Conservation (phyloP, 1,284 basidiomycete genomes). For the Fomitopsis betulina region DNA sequence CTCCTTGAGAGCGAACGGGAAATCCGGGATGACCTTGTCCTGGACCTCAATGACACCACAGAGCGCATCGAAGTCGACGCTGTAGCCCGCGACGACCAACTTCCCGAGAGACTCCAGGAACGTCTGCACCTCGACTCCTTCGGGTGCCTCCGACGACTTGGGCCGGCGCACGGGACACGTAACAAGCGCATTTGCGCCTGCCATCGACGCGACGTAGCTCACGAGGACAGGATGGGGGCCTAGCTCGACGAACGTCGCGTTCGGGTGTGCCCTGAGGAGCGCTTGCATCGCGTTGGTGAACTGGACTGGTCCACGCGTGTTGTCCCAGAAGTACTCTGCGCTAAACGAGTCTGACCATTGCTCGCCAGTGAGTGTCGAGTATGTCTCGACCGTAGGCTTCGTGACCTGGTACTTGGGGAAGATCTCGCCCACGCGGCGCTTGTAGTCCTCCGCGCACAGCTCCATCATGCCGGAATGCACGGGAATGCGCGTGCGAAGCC, state of each 20-base stretch:
- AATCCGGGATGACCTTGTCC: conserved; percentile 4
- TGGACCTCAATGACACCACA: not conserved
- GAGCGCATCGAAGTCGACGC: conserved; percentile 16
- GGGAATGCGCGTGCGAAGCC: conserved; percentile 27
- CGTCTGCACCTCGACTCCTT: not conserved
- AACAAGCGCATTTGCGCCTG: conserved; percentile 16
- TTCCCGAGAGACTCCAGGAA: conserved; percentile 12
- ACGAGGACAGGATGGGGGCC: conserved; percentile 33
- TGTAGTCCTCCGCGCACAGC: conserved; percentile 23
- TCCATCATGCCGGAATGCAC: conserved; percentile 33
- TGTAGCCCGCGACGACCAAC: conserved; percentile 12
- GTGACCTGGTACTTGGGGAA: conserved; percentile 21
- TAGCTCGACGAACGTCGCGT: conserved; percentile 28
- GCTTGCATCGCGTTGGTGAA: conserved; percentile 24
- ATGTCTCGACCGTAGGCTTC: conserved; percentile 13
- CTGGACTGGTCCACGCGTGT: conserved; percentile 27
- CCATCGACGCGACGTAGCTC: conserved; percentile 25
- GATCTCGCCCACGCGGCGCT: conserved; percentile 17
- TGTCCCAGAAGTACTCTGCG: conserved; percentile 33
- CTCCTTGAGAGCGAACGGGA: conserved; percentile 16
- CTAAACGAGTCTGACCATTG: conserved; percentile 14
- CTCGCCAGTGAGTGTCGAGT: conserved; percentile 23
- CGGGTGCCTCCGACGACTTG: not conserved
- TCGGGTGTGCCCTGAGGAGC: conserved; percentile 15
- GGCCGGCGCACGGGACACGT: conserved; percentile 27